Base-by-base conservation (phyloP, 305 asterid species). In the Solanum hybrid region DNA sequence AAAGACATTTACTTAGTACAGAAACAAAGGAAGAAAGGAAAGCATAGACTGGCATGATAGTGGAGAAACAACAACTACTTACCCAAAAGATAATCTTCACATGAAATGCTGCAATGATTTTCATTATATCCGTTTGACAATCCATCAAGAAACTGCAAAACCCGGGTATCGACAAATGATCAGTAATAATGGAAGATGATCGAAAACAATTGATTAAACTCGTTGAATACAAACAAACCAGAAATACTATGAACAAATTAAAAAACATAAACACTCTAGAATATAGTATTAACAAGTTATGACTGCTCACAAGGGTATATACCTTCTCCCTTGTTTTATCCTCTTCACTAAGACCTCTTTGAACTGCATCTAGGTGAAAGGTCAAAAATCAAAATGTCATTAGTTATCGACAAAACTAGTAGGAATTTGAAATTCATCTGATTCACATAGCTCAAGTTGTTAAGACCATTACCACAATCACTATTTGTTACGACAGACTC, bases 51-150 rank as follows among this genome's bases (percentile, higher is more conserved):
- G 6, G 35, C 10, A 24, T 80, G 81, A 37, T 28, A 73, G 4
- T 5, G 28, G 33, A 87, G 16, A 36, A 1, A 33, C n/a, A 67
- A 22, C 35, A 16, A 46, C 37, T 76, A 28, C 39, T 39, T 42
- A 89, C 91, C 91, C 89, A 89, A 46, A 75, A 84, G 85, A 75
- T 83, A 89, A 86, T 89, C 86, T 89, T 89, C 83, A 33, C 89
- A 89, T 89, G 78, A 78, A 89, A 67, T 87, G 20, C 24, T 31
- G 88, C 67, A 20, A 89, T 75, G 5, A 40, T 89, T 83, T 31
- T 67, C 90, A n/a, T 88, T 51, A 31, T 12, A 77, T 85, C 76
- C 76, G 10, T 85, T 31, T 31, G 88, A 57, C 22, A 67, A 22
- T 81, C 61, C 90, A 37, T 80, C 83, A 37, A 69, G 39, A 64